These are phyloP conservation scores for Cladosporium sp. DNA, from an alignment of 2,329 filamentous ascomycete genomes.

Conservation along the genomic window DNA sequence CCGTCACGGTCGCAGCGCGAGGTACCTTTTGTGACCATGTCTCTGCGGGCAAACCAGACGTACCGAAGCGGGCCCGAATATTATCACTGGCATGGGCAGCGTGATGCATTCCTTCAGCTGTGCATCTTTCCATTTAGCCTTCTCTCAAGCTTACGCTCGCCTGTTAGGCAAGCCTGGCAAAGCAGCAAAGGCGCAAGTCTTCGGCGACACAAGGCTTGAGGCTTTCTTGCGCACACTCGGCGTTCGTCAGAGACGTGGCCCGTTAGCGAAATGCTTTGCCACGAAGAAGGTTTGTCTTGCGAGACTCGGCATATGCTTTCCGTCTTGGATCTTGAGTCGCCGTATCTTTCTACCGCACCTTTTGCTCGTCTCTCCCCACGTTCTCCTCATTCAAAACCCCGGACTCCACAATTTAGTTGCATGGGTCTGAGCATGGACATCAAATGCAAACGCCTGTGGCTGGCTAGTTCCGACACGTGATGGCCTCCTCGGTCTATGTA, in stretches of 20 bases:
- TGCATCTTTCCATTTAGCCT: conserved; percentile 8
- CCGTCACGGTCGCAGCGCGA: conserved; percentile 9
- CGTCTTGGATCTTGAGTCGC: neutral
- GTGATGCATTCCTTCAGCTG: conserved; percentile 1
- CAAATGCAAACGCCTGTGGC: conserved; percentile 1
- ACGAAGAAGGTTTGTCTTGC: neutral
- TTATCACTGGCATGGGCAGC: neutral
- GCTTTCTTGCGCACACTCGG: neutral
- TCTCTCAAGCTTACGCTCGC: conserved; percentile 11
- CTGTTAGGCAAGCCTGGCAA: neutral
- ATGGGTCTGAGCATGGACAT: neutral
- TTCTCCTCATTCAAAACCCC: conserved; percentile 3
- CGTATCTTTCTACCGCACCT: neutral
- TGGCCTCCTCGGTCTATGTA: neutral
- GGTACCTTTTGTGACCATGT: neutral
- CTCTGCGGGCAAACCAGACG: neutral
- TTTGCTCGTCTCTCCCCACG: neutral
- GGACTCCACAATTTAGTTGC: neutral
- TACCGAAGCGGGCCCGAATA: conserved; percentile 4
- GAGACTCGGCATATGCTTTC: neutral
- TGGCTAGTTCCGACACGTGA: conserved; percentile 5
- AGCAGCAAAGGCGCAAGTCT: conserved; percentile 4
- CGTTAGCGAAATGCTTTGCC: neutral
- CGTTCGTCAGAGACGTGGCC: neutral
- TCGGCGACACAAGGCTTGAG: neutral